Percentiles rank a stretch among this genome's conserved stretches.
Evolutionary conservation across 1,139 yeast genomes (phyloP).

Genomic region (Saccharomyces hybrid): DNA sequence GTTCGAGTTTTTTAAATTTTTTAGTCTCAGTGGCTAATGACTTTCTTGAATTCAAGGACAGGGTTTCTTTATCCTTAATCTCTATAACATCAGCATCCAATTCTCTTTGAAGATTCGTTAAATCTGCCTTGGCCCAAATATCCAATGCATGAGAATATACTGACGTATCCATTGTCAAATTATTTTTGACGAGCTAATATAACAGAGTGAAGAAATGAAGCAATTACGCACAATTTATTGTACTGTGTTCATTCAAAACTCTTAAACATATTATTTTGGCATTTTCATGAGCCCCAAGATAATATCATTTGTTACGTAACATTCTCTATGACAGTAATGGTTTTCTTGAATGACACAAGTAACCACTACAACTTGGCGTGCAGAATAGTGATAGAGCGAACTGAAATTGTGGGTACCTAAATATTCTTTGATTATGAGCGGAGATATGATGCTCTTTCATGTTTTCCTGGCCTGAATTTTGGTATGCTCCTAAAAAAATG

Average conservation of each 20-base stretch:
- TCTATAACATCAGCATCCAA: conserved; percentile 71
- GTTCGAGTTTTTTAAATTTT: conserved; percentile 63
- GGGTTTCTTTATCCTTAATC: conserved; percentile 61
- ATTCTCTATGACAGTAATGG: neutral
- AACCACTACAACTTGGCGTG: neutral
- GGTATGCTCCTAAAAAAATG: no score
- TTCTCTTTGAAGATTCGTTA: conserved; percentile 58
- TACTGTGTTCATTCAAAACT: neutral
- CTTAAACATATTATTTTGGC: neutral
- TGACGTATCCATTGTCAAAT: conserved; percentile 22
- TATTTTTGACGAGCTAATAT: neutral
- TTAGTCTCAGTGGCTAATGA: conserved; percentile 75
- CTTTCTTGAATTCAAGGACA: conserved; percentile 62
- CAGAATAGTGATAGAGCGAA: neutral
- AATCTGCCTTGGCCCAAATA: conserved; percentile 68
- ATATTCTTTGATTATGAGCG: neutral
- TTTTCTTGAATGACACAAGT: neutral
- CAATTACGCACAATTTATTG: neutral
- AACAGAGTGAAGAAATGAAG: neutral
- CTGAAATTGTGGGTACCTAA: neutral
- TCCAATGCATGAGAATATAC: conserved; percentile 57
- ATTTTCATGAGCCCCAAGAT: neutral
- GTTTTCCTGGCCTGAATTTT: neutral
- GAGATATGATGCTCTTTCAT: no score
- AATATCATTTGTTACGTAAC: neutral